Evolutionary conservation across 441 rosid species (phyloP), one percentile per base, ranked within the genome.

Genomic region (Viola pubescens): DNA sequence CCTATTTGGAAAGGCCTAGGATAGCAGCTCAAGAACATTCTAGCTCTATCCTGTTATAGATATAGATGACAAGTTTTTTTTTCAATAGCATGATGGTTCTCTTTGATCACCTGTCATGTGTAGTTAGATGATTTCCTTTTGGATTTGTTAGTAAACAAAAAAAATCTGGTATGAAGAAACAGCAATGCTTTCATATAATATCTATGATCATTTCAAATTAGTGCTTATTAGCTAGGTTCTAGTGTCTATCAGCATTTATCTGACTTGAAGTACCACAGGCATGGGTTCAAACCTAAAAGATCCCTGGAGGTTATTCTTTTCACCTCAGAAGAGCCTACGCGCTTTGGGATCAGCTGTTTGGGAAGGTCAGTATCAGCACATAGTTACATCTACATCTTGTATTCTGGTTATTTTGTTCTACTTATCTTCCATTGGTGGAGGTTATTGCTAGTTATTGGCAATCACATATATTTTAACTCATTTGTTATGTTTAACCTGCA

Each of bases 261-360:
- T 71, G 57, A 58, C 52, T 39, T 46, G 56, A 48, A 56, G 16
- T 54, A 55, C 54, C 6, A 9, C 81, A 88, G 98, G 81, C 82
- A 82, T 14, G 92, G 91, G 37, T 85, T 85, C 75, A 87, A 80
- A 67, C 96, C 98, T 11, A 83, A 69, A 85, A 77, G 95, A 57
- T 83, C 96, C 52, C 53, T 91, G 71, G 98, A 91, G 80, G 71
- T 88, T 59, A 77, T 91, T 75, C 66, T 80, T 76, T 88, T 91
- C 66, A 91, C 98, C 63, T 88, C 96, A 7, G 96, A 88, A 81
- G 96, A 91, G 77, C 96, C 98, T 59, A 91, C 96, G 34, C 82
- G 96, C 56, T 91, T 85, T 68, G 98, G 95, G 64, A 91, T 91
- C 69, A 41, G 98, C 73, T 91, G 98, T 65, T 81, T 86, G 83